Conservation (phyloP, 2,329 filamentous ascomycete species). For the Aureobasidium sp. region DNA sequence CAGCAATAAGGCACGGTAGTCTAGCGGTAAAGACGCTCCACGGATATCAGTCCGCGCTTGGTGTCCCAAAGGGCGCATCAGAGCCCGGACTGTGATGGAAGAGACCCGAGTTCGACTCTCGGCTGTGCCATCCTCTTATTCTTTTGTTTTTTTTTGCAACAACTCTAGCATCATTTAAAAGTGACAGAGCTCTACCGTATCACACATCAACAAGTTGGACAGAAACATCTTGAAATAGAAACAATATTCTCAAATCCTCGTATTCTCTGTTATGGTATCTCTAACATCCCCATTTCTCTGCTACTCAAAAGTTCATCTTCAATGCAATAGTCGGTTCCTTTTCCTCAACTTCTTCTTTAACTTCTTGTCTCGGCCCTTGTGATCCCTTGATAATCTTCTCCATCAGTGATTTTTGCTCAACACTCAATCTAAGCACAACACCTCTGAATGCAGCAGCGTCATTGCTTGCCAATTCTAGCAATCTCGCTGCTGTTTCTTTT, state of each 20-base stretch:
- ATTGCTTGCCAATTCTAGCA: slow-evolving; percentile 73
- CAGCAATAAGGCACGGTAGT: not conserved
- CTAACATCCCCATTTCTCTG: no score
- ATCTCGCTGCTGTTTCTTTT: slow-evolving; percentile 63
- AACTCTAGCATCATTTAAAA: no score
- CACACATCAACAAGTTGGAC: not conserved
- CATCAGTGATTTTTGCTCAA: slow-evolving; percentile 66
- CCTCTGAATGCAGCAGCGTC: slow-evolving; percentile 67
- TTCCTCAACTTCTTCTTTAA: slow-evolving; percentile 40
- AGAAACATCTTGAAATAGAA: not conserved
- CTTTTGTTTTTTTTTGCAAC: no score
- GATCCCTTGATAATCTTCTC: slow-evolving; percentile 52
- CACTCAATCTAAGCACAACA: slow-evolving; percentile 64
- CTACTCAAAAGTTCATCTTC: slow-evolving; percentile 77
- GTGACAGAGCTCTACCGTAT: no score
- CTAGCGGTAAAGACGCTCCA: not conserved
- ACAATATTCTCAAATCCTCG: not conserved
- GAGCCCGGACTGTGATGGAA: not conserved
- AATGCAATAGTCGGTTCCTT: slow-evolving; percentile 75
- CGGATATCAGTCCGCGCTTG: not conserved
- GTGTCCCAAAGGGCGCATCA: not conserved
- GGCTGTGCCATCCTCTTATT: not conserved
- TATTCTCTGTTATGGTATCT: not conserved
- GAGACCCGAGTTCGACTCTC: not conserved
- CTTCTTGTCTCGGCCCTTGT: slow-evolving; percentile 38